Evolutionary conservation across 2,329 filamentous ascomycete species (phyloP), one percentile per base, ranked within the genome.

Genomic region (Emergomyces pasteurianus): DNA sequence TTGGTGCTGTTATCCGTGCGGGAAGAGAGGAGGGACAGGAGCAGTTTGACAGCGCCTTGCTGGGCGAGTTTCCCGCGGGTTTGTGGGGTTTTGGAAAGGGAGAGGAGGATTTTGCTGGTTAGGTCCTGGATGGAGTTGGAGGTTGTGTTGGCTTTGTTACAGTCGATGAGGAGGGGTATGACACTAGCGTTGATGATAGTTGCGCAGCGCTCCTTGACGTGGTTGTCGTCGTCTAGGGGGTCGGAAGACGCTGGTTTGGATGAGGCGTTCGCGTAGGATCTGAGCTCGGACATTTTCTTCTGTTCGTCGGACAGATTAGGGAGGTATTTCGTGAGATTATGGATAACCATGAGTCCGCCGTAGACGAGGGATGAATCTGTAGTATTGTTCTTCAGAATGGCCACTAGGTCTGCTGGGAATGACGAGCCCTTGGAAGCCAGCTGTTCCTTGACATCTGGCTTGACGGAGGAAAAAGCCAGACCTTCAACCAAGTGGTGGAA

Each of bases 241-340:
- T 92, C 84, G 23, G 73, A 71, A 1, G 77, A 74, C 12, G 65
- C 59, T n/a, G 82, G 71, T 63, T 65, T 59, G 23, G 82, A 71
- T 63, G 86, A 86, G 0, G 90, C 88, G 70, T 95, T 90, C 16
- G 94, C 94, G 68, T 97, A 99, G 1, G 91, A 90, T 77, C 95
- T 96, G 52, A 99, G 82, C 72, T 99, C 89, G 6, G 83, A 83
- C 77, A 99, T 90, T 69, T 89, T 90, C 77, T 92, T 94, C 68
- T 96, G 88, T 73, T 99, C 94, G 64, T 96, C 92, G 0, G 90
- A 87, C 47, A 92, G 79, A 8, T 79, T 79, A 7, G 91, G 91
- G 47, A 84, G 81, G 71, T 95, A 97, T 36, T 83, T 81, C 16
- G 90, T 95, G 58, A 99, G 78, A 70, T 97, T 96, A 60, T 85